Evolutionary conservation across 1,284 basidiomycete species (phyloP), one percentile per base, ranked within the genome.

Genomic region (Malassezia pachydermatis): DNA sequence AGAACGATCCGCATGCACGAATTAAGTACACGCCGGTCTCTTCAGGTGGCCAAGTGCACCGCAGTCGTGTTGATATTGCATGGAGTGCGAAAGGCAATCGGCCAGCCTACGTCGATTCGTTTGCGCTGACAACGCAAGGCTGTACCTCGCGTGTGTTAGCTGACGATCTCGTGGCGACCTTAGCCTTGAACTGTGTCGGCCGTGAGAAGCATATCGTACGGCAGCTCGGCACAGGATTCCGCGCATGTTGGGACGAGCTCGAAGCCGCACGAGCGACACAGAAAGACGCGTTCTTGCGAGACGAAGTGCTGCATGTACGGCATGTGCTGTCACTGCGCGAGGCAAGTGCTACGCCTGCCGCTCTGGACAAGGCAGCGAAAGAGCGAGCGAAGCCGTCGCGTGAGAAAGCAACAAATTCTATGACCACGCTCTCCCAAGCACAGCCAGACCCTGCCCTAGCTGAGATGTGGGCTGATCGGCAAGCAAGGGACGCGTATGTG

Each of bases 181-280:
- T 92, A 22, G 89, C 88, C 0, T 76, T 98, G 24, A 80, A 17
- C 74, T 94, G 42, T 44, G 57, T 67, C 32, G 64, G 66, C 20
- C 62, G 65, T 16, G 67, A 67, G 43, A 62, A 67, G 25, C 62
- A 68, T 6, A 57, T 62, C 1, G 63, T 73, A 51, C 65, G 72
- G 16, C 60, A 63, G 23, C 76, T 98, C 19, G 87, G 89, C n/a
- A 76, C 83, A 0, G 78, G 80, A 9, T 94, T 84, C 70, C 79
- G 88, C 49, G 85, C 89, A 64, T 75, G 96, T 30, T 99, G 94
- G 94, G 84, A 88, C 51, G 88, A 95, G 73, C 75, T 96, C 19
- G 87, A 90, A 62, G 71, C 67, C 5, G 73, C 75, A 24, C 77
- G 85, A 52, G 84, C 83, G 61, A 62, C 71, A 8, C 76, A 76